Percentiles rank a stretch among this genome's conserved stretches.
Conservation (phyloP, 2,329 filamentous ascomycete species). For the Fusarium sp. region DNA sequence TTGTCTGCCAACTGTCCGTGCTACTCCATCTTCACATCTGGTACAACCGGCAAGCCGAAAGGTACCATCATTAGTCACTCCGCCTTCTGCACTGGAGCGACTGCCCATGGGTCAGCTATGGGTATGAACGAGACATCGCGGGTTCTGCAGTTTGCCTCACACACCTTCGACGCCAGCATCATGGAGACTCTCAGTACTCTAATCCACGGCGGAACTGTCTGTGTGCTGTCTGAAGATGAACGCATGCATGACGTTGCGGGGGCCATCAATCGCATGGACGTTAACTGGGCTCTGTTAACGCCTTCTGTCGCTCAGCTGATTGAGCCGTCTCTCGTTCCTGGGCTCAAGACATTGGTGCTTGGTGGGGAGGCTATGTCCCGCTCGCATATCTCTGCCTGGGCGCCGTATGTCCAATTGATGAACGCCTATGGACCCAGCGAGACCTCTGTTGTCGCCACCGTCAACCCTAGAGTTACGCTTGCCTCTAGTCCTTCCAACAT, state of each 20-base stretch:
- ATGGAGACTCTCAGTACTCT: slow-evolving; percentile 34
- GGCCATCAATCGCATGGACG: slow-evolving; percentile 11
- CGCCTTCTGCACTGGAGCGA: slow-evolving; percentile 19
- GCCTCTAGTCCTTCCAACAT: slow-evolving; percentile 29
- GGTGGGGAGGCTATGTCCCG: slow-evolving; percentile 42
- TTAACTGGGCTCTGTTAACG: slow-evolving; percentile 39
- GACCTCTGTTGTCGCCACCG: slow-evolving; percentile 30
- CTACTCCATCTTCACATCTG: slow-evolving; percentile 30
- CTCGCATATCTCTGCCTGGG: slow-evolving; percentile 31
- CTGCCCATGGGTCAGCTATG: slow-evolving; percentile 16
- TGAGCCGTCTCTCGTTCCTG: slow-evolving; percentile 19
- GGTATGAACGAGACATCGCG: slow-evolving; percentile 9
- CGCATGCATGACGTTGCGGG: slow-evolving; percentile 50
- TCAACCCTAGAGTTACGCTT: slow-evolving; percentile 1
- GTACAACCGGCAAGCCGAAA: slow-evolving; percentile 25
- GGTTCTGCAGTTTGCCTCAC: slow-evolving; percentile 26
- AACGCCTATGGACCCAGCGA: slow-evolving; percentile 42
- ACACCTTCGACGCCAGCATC: slow-evolving; percentile 48
- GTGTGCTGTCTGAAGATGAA: slow-evolving; percentile 51
- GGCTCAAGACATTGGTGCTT: slow-evolving; percentile 28
- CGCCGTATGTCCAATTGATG: slow-evolving; percentile 23
- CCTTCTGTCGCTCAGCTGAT: slow-evolving; percentile 34
- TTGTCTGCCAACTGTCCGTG: neutral
- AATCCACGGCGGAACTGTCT: slow-evolving; percentile 46
- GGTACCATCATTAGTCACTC: slow-evolving; percentile 23